Evolutionary conservation across 2,329 filamentous ascomycete genomes (phyloP).

Genomic region (Ceratocystis smalleyi): DNA sequence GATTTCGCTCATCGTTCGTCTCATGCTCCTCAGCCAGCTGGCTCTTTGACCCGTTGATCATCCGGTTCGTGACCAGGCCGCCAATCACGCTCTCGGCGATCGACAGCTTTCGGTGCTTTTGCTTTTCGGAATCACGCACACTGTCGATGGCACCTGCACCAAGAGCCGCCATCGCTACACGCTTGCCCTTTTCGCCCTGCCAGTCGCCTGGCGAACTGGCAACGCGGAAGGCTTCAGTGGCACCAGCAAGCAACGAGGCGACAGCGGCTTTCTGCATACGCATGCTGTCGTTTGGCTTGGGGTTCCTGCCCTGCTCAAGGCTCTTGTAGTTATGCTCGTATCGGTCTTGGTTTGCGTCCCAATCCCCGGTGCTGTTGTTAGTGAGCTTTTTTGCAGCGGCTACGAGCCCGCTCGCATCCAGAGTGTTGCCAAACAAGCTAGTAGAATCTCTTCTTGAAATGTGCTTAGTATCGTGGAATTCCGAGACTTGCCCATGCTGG

Average conservation of each 20-base stretch:
- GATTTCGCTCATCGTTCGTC: constrained; percentile 26
- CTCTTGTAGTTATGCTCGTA: constrained; percentile 21
- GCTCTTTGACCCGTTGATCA: constrained; percentile 64
- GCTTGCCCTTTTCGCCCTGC: constrained; percentile 83
- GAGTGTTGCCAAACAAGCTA: constrained; percentile 47
- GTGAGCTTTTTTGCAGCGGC: constrained; percentile 45
- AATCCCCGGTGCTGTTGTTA: constrained; percentile 32
- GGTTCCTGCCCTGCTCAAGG: constrained; percentile 19
- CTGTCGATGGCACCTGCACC: constrained; percentile 78
- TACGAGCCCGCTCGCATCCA: constrained; percentile 46
- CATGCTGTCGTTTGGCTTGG: constrained; percentile 35
- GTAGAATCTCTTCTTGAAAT: constrained; percentile 46
- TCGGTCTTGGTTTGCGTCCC: constrained; percentile 33
- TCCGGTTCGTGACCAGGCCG: constrained; percentile 69
- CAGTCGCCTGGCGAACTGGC: constrained; percentile 79
- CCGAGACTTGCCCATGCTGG: constrained; percentile 41
- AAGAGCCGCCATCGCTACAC: constrained; percentile 72
- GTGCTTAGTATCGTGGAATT: constrained; percentile 38
- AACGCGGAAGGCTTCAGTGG: constrained; percentile 79
- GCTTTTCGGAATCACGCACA: constrained; percentile 52
- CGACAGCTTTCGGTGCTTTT: constrained; percentile 71
- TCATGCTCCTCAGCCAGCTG: constrained; percentile 48
- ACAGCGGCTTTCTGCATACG: constrained; percentile 78
- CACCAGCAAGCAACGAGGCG: constrained; percentile 77
- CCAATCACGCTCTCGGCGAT: constrained; percentile 77